phyloP scores from a whole-genome alignment of 2,329 filamentous ascomycete species.

The Dactylellina sp. region DNA sequence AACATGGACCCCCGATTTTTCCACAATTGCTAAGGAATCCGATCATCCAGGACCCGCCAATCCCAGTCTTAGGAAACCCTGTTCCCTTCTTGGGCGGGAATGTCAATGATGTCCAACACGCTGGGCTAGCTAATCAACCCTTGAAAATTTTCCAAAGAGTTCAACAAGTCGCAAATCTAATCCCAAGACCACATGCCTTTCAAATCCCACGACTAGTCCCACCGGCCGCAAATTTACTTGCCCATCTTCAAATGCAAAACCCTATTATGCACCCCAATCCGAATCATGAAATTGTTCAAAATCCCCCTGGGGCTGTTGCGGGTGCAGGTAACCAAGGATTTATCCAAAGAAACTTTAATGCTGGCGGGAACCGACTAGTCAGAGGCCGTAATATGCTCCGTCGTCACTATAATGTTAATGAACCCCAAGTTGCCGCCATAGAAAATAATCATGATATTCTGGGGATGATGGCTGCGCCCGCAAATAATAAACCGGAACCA shows the following conservation, averaged over 20 bases:
- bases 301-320: too few species aligned
- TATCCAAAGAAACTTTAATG: too few species aligned
- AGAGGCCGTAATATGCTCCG: too few species aligned
- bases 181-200: not conserved
- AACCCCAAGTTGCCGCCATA: too few species aligned
- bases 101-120: not conserved
- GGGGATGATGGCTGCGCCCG: not conserved
- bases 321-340: too few species aligned
- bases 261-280: too few species aligned
- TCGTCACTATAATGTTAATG: too few species aligned
- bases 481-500: conserved; percentile 14
- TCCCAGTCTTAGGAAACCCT: conserved; percentile 28
- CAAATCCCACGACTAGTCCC: not conserved
- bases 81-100: conserved; percentile 23
- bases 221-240: conserved; percentile 2
- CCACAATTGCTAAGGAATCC: conserved; percentile 49
- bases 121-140: not conserved
- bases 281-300: too few species aligned
- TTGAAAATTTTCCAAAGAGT: conserved; percentile 30
- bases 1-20: conserved; percentile 20
- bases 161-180: conserved; percentile 24
- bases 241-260: too few species aligned
- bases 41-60: conserved; percentile 31
- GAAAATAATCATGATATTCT: too few species aligned
- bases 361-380: too few species aligned